Percentiles rank a stretch among this genome's conserved stretches.
These are phyloP conservation scores for Sisymbrium irio DNA, from an alignment of 345 rosid genomes.

Conservation along the genomic window DNA sequence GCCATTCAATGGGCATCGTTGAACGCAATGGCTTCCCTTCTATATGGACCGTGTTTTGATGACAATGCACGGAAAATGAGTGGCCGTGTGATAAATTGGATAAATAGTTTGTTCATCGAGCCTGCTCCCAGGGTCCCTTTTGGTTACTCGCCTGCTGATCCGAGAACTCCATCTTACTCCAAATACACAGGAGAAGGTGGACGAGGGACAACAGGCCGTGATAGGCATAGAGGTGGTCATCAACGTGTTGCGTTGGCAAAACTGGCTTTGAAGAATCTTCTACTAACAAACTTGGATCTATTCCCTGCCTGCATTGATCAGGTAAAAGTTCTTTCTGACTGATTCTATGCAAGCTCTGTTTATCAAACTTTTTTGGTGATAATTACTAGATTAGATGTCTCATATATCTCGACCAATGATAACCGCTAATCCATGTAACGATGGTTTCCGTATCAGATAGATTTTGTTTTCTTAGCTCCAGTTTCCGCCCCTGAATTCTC, in stretches of 20 bases:
- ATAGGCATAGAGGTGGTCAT: constrained; percentile 81
- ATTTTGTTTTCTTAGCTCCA: not conserved
- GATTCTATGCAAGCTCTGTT: constrained; percentile 16
- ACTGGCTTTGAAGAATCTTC: constrained; percentile 93
- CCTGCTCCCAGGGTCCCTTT: constrained; percentile 93
- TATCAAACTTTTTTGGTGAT: not conserved
- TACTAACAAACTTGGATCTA: constrained; percentile 92
- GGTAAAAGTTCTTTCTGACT: constrained; percentile 46
- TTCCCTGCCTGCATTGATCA: constrained; percentile 98
- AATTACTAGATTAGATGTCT: constrained; percentile 5
- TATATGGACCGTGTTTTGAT: constrained; percentile 97
- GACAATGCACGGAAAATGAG: constrained; percentile 99
- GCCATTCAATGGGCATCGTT: constrained; percentile 96
- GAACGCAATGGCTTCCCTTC: constrained; percentile 96
- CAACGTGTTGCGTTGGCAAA: constrained; percentile 91
- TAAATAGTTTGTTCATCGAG: constrained; percentile 92
- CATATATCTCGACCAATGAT: constrained; percentile 10
- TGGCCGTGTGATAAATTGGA: constrained; percentile 95
- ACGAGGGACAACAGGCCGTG: constrained; percentile 82
- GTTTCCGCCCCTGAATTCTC: constrained; percentile 11
- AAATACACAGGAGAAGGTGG: constrained; percentile 81
- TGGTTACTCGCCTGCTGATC: constrained; percentile 96
- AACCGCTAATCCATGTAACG: not conserved
- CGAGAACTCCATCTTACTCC: constrained; percentile 88
- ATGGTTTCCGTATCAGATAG: constrained; percentile 14